A percentile compares a stretch with the other conserved stretches of the same genome.
Evolutionary conservation across 306 rosid genomes (phyloP).

Genomic region (Inga oerstediana): DNA sequence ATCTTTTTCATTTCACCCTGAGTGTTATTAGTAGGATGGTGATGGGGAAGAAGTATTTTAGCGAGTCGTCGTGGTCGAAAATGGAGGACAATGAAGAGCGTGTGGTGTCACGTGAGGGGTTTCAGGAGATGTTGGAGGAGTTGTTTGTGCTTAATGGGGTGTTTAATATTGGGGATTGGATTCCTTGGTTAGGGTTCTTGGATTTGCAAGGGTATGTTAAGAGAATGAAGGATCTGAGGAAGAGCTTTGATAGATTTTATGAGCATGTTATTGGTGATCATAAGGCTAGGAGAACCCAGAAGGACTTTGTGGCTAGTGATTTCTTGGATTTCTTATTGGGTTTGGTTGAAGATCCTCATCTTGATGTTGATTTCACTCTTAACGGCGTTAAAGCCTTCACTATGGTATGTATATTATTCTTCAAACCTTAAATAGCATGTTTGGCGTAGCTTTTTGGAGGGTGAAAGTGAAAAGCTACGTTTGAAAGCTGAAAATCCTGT

Average conservation of each 20-base stretch:
- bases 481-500: too few species aligned
- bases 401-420: neutral
- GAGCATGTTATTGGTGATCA: constrained; percentile 43
- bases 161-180: constrained; percentile 44
- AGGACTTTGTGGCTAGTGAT: constrained; percentile 14
- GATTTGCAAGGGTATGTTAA: constrained; percentile 46
- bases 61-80: neutral
- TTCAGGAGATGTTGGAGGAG: constrained; percentile 52
- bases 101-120: constrained; percentile 30
- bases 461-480: too few species aligned
- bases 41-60: constrained; percentile 49
- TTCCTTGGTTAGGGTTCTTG: constrained; percentile 44
- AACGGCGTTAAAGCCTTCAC: constrained; percentile 42
- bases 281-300: constrained; percentile 15
- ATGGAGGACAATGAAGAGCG: neutral
- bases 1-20: constrained; percentile 34
- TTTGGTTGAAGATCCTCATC: constrained; percentile 38
- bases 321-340: constrained; percentile 45
- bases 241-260: constrained; percentile 37
- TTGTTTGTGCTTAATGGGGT: constrained; percentile 36
- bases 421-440: too few species aligned
- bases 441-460: too few species aligned
- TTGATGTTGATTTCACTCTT: constrained; percentile 32
- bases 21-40: constrained; percentile 47
- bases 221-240: constrained; percentile 48